Percentiles rank a stretch among this genome's conserved stretches.
Conservation (phyloP, 129 eudicot genomes). For the Kitagawia praeruptora region DNA sequence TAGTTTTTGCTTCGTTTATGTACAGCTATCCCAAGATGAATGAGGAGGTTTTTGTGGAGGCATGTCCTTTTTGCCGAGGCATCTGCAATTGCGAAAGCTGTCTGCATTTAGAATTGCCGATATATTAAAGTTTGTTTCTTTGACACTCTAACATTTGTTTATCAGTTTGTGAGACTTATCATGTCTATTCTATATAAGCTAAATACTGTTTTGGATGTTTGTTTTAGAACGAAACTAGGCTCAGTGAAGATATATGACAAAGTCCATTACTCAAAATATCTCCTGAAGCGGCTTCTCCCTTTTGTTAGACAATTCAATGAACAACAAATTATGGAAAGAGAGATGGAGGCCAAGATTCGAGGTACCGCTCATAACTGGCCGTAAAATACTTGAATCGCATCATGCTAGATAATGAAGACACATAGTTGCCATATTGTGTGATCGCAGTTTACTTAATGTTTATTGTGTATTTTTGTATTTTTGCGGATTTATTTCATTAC, state of each 20-base stretch:
- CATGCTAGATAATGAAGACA: neutral
- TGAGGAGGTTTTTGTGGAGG: neutral
- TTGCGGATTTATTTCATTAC: neutral
- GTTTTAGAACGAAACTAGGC: neutral
- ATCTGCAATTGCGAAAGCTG: neutral
- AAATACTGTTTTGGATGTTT: neutral
- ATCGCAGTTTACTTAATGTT: neutral
- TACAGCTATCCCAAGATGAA: neutral
- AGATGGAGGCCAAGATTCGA: conserved; percentile 56
- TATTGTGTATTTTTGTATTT: neutral
- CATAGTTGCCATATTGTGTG: neutral
- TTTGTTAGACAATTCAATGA: conserved; percentile 41
- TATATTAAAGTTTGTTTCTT: neutral
- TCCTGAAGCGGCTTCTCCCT: conserved; percentile 50
- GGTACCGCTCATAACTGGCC: conserved; percentile 25
- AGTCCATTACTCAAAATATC: conserved; percentile 31
- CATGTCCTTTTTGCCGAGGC: neutral
- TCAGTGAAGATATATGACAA: neutral
- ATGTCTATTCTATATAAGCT: neutral
- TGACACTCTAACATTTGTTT: neutral
- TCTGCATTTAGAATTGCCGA: neutral
- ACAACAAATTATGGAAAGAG: conserved; percentile 53
- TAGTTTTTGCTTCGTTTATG: neutral
- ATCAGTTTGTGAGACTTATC: neutral
- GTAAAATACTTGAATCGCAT: neutral